Evolutionary conservation across 2,329 filamentous ascomycete genomes (phyloP).

Genomic region (Fusarium floridanum): DNA sequence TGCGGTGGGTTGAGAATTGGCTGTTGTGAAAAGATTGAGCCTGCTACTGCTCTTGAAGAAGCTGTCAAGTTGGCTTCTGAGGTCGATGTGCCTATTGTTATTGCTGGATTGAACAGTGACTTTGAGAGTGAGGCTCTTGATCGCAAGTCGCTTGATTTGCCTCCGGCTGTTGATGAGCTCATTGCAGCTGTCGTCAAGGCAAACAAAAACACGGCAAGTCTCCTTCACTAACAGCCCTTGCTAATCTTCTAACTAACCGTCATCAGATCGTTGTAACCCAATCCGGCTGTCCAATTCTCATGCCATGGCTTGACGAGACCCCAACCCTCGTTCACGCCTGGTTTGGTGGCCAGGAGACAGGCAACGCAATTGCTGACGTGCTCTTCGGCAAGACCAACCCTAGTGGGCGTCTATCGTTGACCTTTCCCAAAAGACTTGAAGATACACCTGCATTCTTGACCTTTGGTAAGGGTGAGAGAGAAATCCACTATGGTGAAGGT

Average conservation of each 20-base stretch:
- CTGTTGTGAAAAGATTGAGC: not conserved
- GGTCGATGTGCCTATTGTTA: not conserved
- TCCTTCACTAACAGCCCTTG: fast-evolving
- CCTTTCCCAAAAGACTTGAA: conserved; percentile 50
- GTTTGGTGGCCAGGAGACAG: conserved; percentile 80
- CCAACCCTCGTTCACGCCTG: conserved; percentile 68
- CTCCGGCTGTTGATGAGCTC: conserved; percentile 6
- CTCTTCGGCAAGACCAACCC: conserved; percentile 70
- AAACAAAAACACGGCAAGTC: conserved; percentile 17
- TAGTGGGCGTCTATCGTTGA: conserved; percentile 72
- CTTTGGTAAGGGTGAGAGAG: conserved; percentile 4
- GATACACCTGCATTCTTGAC: conserved; percentile 20
- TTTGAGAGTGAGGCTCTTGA: conserved; percentile 6
- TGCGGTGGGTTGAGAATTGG: not conserved
- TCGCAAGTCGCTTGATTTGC: conserved; percentile 7
- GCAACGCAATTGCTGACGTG: conserved; percentile 77
- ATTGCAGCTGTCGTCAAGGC: conserved; percentile 14
- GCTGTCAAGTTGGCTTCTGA: not conserved
- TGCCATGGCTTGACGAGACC: not conserved
- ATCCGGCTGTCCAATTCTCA: not conserved
- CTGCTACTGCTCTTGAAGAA: not conserved
- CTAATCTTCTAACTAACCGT: not conserved
- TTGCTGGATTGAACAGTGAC: not conserved
- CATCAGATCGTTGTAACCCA: not conserved
- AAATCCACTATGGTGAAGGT: conserved; percentile 64